Base-by-base conservation (phyloP, 2,329 filamentous ascomycete genomes). In the Bipolaris sorokiniana region DNA sequence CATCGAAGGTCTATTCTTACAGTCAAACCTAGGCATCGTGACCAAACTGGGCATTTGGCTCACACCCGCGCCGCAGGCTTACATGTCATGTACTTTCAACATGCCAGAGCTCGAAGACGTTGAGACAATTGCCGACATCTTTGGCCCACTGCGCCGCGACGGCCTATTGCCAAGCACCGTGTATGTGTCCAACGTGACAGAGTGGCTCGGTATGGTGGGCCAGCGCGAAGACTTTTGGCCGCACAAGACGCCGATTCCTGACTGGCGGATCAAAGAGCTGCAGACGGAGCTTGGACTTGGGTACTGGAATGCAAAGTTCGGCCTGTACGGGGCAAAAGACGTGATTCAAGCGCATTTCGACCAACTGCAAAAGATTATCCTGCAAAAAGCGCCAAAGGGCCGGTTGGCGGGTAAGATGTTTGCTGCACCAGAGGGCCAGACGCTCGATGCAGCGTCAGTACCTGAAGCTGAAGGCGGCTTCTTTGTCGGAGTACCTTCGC, bases 21-120 rank as follows among this genome's bases (percentile, higher is more conserved):
- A 85, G 64, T 79, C 77, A 18, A 83, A 81, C 56, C 75, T 84
- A 11, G 83, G 82, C 31, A 81, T 85, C 34, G 79, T 84, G 6
- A 81, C 80, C 3, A 76, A 76, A 45, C 47, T 73, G 5, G 71
- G 69, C 1, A 71, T 74, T 16, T 72, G 73, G 65, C 71, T 74
- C 15, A 71, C 68, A 0, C 71, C 71, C 1, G 63, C 68, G 10
- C 71, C 80, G 5, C 76, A 81, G 59, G 78, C 79, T 0, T 82
- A 75, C 66, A 80, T 82, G 78, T 76, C 77, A 0, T 82, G 80
- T 64, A 71, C 74, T 9, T 81, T 82, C 51, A 73, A 78, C 56
- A 79, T 82, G 73, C 77, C 78, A 1, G 75, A 78, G 7, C 75
- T 80, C 22, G 79, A 80, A 6, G 80, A 82, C 60, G 71, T 82